These are phyloP conservation scores for Aquilaria yunnanensis DNA, from an alignment of 345 rosid genomes.

Conservation along the genomic window DNA sequence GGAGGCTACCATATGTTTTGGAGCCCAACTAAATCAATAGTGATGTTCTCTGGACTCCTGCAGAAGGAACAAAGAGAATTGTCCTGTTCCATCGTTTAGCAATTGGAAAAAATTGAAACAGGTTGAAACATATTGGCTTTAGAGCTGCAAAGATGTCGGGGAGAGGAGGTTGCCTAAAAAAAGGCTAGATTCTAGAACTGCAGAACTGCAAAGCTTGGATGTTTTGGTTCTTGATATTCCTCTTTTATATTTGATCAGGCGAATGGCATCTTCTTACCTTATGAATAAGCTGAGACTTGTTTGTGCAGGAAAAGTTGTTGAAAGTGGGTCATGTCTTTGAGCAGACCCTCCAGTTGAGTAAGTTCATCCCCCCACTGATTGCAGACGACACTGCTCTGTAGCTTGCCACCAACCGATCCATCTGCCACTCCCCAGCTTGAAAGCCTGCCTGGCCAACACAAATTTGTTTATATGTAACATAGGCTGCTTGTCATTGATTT, in stretches of 20 bases:
- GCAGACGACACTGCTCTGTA: conserved; percentile 6
- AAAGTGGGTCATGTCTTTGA: conserved; percentile 83
- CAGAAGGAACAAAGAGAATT: neutral
- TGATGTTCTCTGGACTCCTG: too few relatives aligned
- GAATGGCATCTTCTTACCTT: neutral
- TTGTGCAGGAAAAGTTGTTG: conserved; percentile 59
- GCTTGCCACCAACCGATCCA: too few relatives aligned
- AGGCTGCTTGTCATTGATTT: too few relatives aligned
- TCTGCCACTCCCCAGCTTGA: too few relatives aligned
- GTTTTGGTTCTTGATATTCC: neutral
- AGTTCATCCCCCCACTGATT: conserved; percentile 65
- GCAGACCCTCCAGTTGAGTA: conserved; percentile 66
- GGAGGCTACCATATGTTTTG: neutral
- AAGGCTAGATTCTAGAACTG: too few relatives aligned
- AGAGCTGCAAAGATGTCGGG: too few relatives aligned
- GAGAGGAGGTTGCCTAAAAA: too few relatives aligned
- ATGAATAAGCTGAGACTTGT: neutral
- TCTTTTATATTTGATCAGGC: too few relatives aligned
- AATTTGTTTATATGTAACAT: too few relatives aligned
- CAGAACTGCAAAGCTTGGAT: too few relatives aligned
- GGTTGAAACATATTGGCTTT: neutral
- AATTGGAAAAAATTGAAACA: neutral
- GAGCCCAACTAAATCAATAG: too few relatives aligned
- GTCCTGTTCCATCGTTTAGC: neutral
- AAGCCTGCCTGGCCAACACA: too few relatives aligned